These are phyloP conservation scores for Talaromyces verruculosus DNA, from an alignment of 2,329 filamentous ascomycete genomes.

Conservation along the genomic window DNA sequence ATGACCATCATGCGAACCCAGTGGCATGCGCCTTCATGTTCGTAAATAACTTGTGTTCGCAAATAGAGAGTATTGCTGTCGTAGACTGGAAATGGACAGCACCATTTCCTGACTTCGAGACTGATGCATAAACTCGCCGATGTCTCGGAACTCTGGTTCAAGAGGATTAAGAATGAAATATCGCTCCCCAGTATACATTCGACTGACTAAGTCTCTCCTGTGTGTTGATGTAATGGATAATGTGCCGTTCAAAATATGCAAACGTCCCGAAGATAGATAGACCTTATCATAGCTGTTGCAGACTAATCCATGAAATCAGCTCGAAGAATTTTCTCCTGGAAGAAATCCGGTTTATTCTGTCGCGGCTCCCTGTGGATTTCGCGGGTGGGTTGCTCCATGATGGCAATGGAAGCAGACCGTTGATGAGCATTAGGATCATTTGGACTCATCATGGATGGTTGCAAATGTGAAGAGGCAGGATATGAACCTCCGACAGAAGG, in stretches of 20 bases:
- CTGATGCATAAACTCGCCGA: not conserved
- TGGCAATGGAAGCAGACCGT: slow-evolving; percentile 47
- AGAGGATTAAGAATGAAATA: not conserved
- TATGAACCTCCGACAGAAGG: slow-evolving; percentile 44
- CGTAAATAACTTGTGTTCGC: not conserved
- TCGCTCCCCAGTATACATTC: not conserved
- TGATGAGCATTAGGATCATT: slow-evolving; percentile 39
- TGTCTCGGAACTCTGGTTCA: not conserved
- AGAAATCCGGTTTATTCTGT: slow-evolving; percentile 78
- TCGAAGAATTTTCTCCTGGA: slow-evolving; percentile 95
- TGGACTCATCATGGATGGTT: slow-evolving; percentile 32
- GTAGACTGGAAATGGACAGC: not conserved
- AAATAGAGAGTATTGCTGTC: not conserved
- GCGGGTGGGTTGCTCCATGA: slow-evolving; percentile 57
- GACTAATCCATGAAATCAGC: slow-evolving; percentile 93
- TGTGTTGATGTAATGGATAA: slow-evolving; percentile 5
- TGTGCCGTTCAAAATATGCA: not conserved
- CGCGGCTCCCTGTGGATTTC: slow-evolving; percentile 49
- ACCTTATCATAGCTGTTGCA: not conserved
- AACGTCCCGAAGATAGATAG: slow-evolving; percentile 3
- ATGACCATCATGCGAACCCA: not conserved
- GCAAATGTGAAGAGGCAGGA: slow-evolving; percentile 31
- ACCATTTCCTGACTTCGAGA: not conserved
- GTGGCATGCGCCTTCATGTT: not conserved
- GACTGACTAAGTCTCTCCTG: slow-evolving; percentile 1